Evolutionary conservation across 371 early-diverging fungal species (phyloP).

Genomic region (Apophysomyces variabilis): DNA sequence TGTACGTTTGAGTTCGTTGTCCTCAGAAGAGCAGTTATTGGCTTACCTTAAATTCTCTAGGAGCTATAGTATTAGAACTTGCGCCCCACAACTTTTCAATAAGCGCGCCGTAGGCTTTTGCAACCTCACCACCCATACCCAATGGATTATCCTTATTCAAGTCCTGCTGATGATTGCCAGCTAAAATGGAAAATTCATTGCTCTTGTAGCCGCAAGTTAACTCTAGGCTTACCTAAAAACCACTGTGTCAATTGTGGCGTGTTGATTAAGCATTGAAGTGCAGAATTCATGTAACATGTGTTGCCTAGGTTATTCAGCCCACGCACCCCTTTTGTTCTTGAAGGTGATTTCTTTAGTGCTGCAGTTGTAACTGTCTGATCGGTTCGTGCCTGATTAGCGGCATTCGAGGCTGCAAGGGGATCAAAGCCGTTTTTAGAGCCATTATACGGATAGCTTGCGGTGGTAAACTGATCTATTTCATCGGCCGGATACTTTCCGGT

Average conservation of each 20-base stretch:
- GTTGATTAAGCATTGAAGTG: conserved; percentile 80
- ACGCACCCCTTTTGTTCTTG: conserved; percentile 46
- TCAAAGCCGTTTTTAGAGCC: not conserved
- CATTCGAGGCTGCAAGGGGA: not conserved
- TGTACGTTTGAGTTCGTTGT: not conserved
- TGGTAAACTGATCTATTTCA: not conserved
- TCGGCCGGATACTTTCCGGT: conserved; percentile 2
- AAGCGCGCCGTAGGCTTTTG: conserved; percentile 68
- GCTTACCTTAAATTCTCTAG: conserved; percentile 69
- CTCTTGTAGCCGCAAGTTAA: not conserved
- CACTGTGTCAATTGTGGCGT: conserved; percentile 68
- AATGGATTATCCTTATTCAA: conserved; percentile 61
- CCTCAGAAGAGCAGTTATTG: too few relatives aligned
- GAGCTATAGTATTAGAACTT: conserved; percentile 45
- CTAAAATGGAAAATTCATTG: conserved; percentile 13
- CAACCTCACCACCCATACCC: conserved; percentile 66
- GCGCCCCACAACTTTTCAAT: conserved; percentile 67
- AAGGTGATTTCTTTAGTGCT: not conserved
- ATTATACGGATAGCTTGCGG: not conserved
- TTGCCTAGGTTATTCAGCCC: conserved; percentile 86
- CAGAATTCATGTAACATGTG: conserved; percentile 91
- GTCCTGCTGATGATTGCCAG: conserved; percentile 45
- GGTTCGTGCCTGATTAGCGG: too few relatives aligned
- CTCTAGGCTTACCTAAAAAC: conserved; percentile 37
- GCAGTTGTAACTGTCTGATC: not conserved